A percentile compares a stretch with the other conserved stretches of the same genome.
phyloP scores from a whole-genome alignment of 2,329 filamentous ascomycete species.

The Teratosphaeria destructans region DNA sequence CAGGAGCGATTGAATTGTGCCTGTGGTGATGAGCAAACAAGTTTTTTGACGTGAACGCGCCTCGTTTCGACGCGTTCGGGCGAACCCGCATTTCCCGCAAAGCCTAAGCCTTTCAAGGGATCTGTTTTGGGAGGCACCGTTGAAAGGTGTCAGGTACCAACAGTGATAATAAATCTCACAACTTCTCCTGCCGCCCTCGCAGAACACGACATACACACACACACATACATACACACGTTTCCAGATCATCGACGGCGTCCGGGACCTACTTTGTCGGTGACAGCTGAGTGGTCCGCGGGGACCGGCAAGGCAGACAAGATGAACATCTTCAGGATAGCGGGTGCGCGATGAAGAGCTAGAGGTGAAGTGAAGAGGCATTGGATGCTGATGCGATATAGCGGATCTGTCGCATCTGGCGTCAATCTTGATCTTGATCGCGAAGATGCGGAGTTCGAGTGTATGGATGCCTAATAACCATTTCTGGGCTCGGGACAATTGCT shows the following conservation, averaged over 20 bases:
- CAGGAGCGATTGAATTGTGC: no score
- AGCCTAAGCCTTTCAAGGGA: not conserved
- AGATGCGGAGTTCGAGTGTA: slow-evolving; percentile 86
- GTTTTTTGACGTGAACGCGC: no score
- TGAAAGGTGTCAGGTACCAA: not conserved
- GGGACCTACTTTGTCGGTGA: not conserved
- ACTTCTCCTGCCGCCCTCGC: not conserved
- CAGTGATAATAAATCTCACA: not conserved
- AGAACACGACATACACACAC: not conserved
- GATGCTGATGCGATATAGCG: slow-evolving; percentile 41
- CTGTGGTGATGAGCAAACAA: no score
- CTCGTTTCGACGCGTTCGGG: not conserved
- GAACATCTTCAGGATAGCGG: slow-evolving; percentile 61
- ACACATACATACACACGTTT: not conserved
- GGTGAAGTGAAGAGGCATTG: not conserved
- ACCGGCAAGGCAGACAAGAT: slow-evolving; percentile 29
- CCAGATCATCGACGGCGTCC: not conserved
- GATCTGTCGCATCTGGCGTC: slow-evolving; percentile 93
- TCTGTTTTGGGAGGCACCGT: not conserved
- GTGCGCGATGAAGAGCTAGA: slow-evolving; percentile 27
- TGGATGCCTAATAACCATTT: slow-evolving; percentile 23
- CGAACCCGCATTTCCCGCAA: not conserved
- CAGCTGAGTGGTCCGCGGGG: not conserved
- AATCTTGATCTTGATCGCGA: slow-evolving; percentile 88
- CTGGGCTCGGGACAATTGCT: not conserved